Evolutionary conservation across 2,329 filamentous ascomycete species (phyloP).

Genomic region (Penicillium janthinellum): DNA sequence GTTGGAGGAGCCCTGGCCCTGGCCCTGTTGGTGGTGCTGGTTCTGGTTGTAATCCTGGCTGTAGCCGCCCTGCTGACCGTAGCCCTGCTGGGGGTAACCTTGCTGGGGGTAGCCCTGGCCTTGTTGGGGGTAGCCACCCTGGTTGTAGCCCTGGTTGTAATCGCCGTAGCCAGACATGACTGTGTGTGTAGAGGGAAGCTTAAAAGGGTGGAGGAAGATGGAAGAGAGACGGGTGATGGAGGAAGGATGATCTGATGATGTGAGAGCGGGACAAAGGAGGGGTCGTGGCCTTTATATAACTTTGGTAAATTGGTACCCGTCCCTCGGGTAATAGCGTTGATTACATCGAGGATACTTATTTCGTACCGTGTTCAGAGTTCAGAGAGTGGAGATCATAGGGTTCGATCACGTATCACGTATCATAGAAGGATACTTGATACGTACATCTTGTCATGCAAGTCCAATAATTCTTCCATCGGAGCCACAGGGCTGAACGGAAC

Average conservation of each 20-base stretch:
- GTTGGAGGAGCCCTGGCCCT: constrained; percentile 11
- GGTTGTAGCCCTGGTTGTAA: constrained; percentile 30
- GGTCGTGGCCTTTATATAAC: constrained; percentile 8
- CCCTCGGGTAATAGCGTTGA: neutral
- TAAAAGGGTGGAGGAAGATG: constrained; percentile 8
- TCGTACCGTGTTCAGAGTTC: neutral
- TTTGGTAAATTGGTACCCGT: neutral
- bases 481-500: constrained; percentile 26
- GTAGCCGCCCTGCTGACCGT: constrained; percentile 27
- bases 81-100: constrained; percentile 24
- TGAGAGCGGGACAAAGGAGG: neutral
- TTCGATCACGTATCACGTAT: neutral
- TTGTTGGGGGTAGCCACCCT: constrained; percentile 26
- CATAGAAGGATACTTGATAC: neutral
- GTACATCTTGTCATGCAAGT: neutral
- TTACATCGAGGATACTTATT: neutral
- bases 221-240: constrained; percentile 6
- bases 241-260: constrained; percentile 4
- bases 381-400: neutral
- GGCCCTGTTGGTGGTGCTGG: constrained; percentile 27
- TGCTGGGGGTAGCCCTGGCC: constrained; percentile 25
- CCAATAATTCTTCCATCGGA: neutral
- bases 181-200: constrained; percentile 8
- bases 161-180: constrained; percentile 33
- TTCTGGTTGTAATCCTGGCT: constrained; percentile 31